Conservation (phyloP, 208 protist species). For the Wallacemonas sp. region DNA sequence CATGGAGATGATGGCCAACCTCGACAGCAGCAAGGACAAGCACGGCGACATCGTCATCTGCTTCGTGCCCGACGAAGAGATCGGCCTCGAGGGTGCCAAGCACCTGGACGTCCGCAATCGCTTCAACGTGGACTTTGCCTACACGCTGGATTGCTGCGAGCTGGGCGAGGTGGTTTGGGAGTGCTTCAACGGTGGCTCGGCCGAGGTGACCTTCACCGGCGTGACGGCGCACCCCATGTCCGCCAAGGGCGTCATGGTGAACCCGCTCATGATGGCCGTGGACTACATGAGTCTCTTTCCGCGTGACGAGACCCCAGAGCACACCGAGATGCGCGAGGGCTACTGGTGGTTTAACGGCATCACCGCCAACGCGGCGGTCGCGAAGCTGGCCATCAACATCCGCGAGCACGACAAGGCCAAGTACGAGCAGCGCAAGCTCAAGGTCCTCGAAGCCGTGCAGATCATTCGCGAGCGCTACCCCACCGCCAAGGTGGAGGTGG, state of each 20-base stretch:
- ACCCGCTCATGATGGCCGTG: constrained; percentile 80
- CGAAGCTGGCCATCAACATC: constrained; percentile 59
- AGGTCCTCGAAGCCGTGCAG: constrained; percentile 50
- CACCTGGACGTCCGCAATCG: constrained; percentile 67
- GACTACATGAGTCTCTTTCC: constrained; percentile 74
- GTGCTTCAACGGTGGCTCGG: constrained; percentile 83
- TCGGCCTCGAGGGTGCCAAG: constrained; percentile 83
- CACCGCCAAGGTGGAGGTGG: constrained; percentile 59
- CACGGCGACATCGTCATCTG: constrained; percentile 81
- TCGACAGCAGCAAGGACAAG: constrained; percentile 39
- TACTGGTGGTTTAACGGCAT: constrained; percentile 83
- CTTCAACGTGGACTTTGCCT: constrained; percentile 86
- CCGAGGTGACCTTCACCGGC: constrained; percentile 58
- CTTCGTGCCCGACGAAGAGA: constrained; percentile 88
- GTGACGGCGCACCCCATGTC: constrained; percentile 88
- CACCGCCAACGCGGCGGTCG: constrained; percentile 49
- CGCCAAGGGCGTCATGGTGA: constrained; percentile 85
- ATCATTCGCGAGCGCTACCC: constrained; percentile 59
- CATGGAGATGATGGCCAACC: constrained; percentile 76
- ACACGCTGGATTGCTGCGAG: constrained; percentile 86
- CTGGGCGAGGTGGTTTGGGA: constrained; percentile 85
- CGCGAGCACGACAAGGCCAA: constrained; percentile 63
- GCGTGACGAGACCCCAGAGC: constrained; percentile 74
- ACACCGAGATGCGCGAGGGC: constrained; percentile 75
- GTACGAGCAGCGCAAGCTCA: constrained; percentile 54